Percentiles rank a stretch among this genome's conserved stretches.
phyloP scores from a whole-genome alignment of 768 basidiomycete species.

The Mrakia frigida region DNA sequence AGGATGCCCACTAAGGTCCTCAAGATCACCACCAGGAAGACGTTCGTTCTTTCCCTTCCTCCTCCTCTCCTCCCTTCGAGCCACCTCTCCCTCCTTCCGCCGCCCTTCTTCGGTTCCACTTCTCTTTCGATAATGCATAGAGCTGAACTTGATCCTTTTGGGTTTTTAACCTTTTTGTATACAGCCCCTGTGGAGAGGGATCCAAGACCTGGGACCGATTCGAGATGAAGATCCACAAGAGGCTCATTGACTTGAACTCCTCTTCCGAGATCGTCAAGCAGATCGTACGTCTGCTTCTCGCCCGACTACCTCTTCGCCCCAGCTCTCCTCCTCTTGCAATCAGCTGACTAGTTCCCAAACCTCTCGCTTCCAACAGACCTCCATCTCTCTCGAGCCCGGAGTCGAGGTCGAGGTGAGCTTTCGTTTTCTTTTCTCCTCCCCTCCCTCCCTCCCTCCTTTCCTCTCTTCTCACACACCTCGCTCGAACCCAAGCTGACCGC shows the following conservation, averaged over 20 bases:
- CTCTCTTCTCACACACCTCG: not conserved
- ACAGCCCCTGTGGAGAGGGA: constrained; percentile 98
- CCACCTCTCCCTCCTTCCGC: not conserved
- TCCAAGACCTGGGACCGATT: constrained; percentile 99
- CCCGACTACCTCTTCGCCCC: not conserved
- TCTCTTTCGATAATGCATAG: too few relatives aligned
- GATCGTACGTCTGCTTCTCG: constrained; percentile 63
- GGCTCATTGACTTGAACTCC: constrained; percentile 96
- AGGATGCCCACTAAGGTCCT: constrained; percentile 98
- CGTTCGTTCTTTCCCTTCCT: constrained; percentile 53
- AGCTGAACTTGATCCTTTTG: not conserved
- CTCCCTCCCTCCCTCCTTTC: not conserved
- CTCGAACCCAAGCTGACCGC: not conserved
- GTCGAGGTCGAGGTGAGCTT: constrained; percentile 90
- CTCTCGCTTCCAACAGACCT: constrained; percentile 58
- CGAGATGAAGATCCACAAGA: constrained; percentile 99
- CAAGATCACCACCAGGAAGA: constrained; percentile 98
- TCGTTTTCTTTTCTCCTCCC: not conserved
- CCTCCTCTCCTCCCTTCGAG: constrained; percentile 3
- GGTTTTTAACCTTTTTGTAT: not conserved
- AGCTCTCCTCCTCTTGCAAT: not conserved
- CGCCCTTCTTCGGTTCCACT: not conserved
- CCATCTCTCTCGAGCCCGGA: constrained; percentile 97
- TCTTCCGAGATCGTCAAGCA: constrained; percentile 99
- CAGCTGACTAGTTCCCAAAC: not conserved